Evolutionary conservation across 2,329 filamentous ascomycete species (phyloP).

Genomic region (Elsinoe ampelina): DNA sequence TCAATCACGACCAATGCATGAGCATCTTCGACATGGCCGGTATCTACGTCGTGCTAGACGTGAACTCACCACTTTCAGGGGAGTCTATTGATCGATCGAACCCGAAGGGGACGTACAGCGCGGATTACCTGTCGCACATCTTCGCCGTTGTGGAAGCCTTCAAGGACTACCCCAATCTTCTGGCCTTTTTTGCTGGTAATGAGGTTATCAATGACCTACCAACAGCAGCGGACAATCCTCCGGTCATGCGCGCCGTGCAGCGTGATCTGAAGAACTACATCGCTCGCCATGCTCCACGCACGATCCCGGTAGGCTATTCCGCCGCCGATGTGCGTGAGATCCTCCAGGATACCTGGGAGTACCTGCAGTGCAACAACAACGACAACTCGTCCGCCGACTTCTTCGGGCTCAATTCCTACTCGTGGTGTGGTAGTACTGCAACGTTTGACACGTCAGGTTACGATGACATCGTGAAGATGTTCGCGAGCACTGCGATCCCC

Average conservation of each 20-base stretch:
- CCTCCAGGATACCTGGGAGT: constrained; percentile 66
- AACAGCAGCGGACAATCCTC: constrained; percentile 44
- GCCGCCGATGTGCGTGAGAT: constrained; percentile 66
- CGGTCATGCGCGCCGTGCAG: constrained; percentile 53
- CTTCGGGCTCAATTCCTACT: constrained; percentile 69
- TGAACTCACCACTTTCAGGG: constrained; percentile 51
- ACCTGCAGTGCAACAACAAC: constrained; percentile 55
- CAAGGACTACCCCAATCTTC: constrained; percentile 55
- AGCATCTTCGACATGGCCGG: constrained; percentile 56
- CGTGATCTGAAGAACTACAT: constrained; percentile 63
- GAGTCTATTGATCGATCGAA: constrained; percentile 48
- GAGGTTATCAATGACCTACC: constrained; percentile 56
- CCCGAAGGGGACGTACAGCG: constrained; percentile 47
- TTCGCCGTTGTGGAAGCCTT: constrained; percentile 58
- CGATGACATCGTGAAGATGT: constrained; percentile 53
- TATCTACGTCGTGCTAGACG: constrained; percentile 58
- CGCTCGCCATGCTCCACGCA: constrained; percentile 45
- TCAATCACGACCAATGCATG: constrained; percentile 53
- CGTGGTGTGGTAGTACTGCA: constrained; percentile 61
- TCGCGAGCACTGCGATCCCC: constrained; percentile 57
- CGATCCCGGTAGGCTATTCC: constrained; percentile 59
- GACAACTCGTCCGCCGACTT: constrained; percentile 59
- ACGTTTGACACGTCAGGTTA: constrained; percentile 56
- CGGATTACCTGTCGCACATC: constrained; percentile 47
- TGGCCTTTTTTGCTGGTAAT: constrained; percentile 60